Evolutionary conservation across 2,329 filamentous ascomycete genomes (phyloP).

Genomic region (Ophiosphaerella herpotricha): DNA sequence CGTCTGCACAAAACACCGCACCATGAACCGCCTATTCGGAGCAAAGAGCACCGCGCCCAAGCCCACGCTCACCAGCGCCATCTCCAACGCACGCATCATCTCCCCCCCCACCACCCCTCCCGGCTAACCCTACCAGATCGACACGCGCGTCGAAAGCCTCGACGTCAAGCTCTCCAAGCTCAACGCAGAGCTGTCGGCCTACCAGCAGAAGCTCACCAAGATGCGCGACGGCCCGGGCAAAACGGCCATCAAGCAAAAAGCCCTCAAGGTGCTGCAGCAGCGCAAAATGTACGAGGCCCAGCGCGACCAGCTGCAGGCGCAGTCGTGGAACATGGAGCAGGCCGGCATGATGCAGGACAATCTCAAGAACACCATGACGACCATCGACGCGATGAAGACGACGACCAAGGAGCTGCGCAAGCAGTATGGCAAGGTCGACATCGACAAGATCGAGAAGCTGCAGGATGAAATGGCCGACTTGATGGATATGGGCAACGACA

Average conservation of each 20-base stretch:
- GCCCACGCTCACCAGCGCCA: slow-evolving; percentile 82
- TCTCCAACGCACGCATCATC: slow-evolving; percentile 67
- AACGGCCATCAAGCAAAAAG: slow-evolving; percentile 88
- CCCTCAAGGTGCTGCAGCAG: slow-evolving; percentile 89
- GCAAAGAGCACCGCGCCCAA: slow-evolving; percentile 85
- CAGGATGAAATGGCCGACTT: slow-evolving; percentile 99
- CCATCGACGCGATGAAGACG: slow-evolving; percentile 95
- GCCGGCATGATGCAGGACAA: slow-evolving; percentile 99
- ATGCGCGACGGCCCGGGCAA: slow-evolving; percentile 98
- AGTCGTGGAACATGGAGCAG: slow-evolving; percentile 99
- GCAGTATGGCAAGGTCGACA: slow-evolving; percentile 96
- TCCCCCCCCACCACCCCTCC: neutral
- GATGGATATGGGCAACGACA: slow-evolving; percentile 97
- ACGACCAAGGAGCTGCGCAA: slow-evolving; percentile 90
- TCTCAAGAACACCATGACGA: slow-evolving; percentile 97
- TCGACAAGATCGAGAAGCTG: slow-evolving; percentile 95
- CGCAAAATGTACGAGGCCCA: slow-evolving; percentile 94
- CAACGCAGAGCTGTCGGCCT: slow-evolving; percentile 85
- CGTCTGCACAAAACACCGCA: slow-evolving; percentile 24
- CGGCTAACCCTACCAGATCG: slow-evolving; percentile 60
- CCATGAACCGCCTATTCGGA: slow-evolving; percentile 96
- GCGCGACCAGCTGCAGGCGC: slow-evolving; percentile 88
- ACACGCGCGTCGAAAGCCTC: slow-evolving; percentile 80
- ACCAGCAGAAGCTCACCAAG: slow-evolving; percentile 84
- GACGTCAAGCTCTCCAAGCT: slow-evolving; percentile 94